Evolutionary conservation across 106 monocot species (phyloP), one percentile per base, ranked within the genome.

Genomic region (Alisma plantagoaquatica): DNA sequence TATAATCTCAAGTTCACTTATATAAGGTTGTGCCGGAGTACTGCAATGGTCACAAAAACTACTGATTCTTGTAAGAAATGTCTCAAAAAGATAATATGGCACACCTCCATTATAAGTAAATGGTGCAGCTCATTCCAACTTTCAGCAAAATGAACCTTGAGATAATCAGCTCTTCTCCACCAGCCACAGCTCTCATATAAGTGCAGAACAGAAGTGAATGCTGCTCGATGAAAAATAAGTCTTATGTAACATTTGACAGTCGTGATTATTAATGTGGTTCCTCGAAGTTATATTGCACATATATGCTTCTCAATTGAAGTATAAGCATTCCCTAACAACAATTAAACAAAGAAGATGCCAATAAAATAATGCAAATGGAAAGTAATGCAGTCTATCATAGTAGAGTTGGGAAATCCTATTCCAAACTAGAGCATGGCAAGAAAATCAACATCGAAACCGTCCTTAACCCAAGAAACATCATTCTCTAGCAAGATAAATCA

Each of bases 71-170:
- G n/a, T n/a, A n/a, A n/a, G n/a, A n/a, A n/a, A n/a, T n/a, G n/a
- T n/a, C n/a, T n/a, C n/a, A n/a, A n/a, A n/a, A n/a, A n/a, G n/a
- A n/a, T n/a, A n/a, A n/a, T n/a, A n/a, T n/a, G n/a, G n/a, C n/a
- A 38, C 62, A 98, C 98, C 76, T 98, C 98, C 98, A 98, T 98
- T 49, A 98, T 98, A 51, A 98, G 78, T 30, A 98, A 72, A 82
- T 98, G 98, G 54, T 98, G 98, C 59, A 98, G 30, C 79, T 98
- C 98, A 62, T 98, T 98, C 98, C 75, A 85, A 54, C 74, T 98
- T 64, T 98, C 82, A 45, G 98, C 98, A 82, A 98, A 98, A 77
- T 98, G 98, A 25, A 98, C 90, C 77, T 98, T 98, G 15, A 98
- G 28, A 86, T 98, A 98, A 70, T 98, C 98, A 70, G 85, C 82